Conservation (phyloP, 192 early-diverging fungal species). For the Coemansia sp. region DNA sequence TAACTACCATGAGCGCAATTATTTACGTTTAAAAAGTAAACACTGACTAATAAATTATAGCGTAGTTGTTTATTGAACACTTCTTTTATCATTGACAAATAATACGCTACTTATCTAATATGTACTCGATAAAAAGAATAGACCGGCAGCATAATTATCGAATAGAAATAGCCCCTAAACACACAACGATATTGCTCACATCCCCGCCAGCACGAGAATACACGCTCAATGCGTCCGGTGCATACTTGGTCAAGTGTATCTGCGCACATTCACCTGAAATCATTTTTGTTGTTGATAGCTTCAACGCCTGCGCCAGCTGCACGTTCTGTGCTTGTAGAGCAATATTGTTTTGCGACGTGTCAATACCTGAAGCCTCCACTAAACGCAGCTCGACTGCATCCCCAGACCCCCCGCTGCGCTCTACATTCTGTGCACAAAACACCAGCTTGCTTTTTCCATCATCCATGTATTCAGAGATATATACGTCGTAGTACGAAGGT, state of each 20-base stretch:
- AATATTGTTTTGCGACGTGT: background rate
- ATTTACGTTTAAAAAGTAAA: too few species aligned
- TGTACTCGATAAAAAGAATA: too few species aligned
- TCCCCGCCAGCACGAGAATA: too few species aligned
- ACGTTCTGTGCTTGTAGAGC: background rate
- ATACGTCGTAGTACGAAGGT: slow-evolving; percentile 29
- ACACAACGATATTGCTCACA: too few species aligned
- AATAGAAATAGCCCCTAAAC: too few species aligned
- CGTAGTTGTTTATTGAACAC: too few species aligned
- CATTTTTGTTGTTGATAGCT: slow-evolving; percentile 19
- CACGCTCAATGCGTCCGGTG: slow-evolving; percentile 16
- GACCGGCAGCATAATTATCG: too few species aligned
- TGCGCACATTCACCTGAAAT: slow-evolving; percentile 18
- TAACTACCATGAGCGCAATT: too few species aligned
- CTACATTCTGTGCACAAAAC: slow-evolving; percentile 19
- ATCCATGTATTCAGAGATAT: slow-evolving; percentile 10
- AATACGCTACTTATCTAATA: too few species aligned
- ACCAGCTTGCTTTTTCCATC: background rate
- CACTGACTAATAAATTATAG: too few species aligned
- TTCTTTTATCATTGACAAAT: too few species aligned
- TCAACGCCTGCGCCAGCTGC: background rate
- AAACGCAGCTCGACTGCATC: slow-evolving; percentile 25
- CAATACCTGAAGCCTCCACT: background rate
- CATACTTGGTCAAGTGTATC: slow-evolving; percentile 16
- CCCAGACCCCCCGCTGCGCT: slow-evolving; percentile 26